Conservation (phyloP, 345 rosid species). For the Gynandropsis gynandra region DNA sequence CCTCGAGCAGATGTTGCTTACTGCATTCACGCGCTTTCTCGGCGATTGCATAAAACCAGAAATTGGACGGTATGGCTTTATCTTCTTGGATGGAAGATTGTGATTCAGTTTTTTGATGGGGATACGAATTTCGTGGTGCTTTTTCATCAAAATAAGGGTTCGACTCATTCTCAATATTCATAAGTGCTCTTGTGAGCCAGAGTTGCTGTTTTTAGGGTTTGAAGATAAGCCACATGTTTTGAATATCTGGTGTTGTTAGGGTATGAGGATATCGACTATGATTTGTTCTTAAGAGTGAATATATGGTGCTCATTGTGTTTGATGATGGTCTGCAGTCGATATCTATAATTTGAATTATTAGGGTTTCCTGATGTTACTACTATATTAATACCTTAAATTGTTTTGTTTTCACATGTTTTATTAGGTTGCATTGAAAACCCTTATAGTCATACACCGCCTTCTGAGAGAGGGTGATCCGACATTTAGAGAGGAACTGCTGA, state of each 20-base stretch:
- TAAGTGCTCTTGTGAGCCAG: no score
- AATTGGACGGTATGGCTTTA: slow-evolving; percentile 54
- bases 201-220: no score
- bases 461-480: slow-evolving; percentile 95
- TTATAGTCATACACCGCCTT: slow-evolving; percentile 82
- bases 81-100: no score
- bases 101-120: no score
- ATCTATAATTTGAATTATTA: no score
- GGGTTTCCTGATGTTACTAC: no score
- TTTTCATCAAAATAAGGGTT: no score
- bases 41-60: slow-evolving; percentile 73
- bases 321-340: no score
- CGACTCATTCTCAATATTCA: no score
- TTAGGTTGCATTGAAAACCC: slow-evolving; percentile 90
- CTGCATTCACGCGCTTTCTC: slow-evolving; percentile 75
- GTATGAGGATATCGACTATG: not conserved
- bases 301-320: not conserved
- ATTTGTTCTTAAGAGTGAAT: slow-evolving; percentile 1
- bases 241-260: not conserved
- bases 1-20: slow-evolving; percentile 93
- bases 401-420: not conserved
- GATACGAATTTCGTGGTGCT: no score
- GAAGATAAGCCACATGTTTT: not conserved
- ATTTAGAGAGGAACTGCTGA: slow-evolving; percentile 79
- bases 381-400: no score